Evolutionary conservation across 306 rosid genomes (phyloP).

Genomic region (Vachellia collinsii): DNA sequence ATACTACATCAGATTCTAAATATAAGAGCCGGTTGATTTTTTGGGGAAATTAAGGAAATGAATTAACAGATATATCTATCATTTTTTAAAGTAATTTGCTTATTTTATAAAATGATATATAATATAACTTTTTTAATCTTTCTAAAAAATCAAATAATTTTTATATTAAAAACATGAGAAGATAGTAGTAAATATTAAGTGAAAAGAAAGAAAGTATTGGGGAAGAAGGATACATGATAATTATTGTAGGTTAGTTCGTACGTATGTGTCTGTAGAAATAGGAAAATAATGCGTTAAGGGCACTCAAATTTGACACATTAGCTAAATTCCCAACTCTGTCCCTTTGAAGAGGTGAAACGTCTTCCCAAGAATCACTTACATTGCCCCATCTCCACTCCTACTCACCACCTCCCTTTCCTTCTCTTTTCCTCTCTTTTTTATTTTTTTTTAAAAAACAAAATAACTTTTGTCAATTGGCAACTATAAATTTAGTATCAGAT

Average conservation of each 20-base stretch:
- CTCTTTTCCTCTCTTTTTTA: not conserved
- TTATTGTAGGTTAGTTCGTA: slow-evolving; percentile 44
- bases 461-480: not conserved
- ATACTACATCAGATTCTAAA: too few relatives aligned
- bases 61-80: too few relatives aligned
- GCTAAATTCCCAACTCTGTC: slow-evolving; percentile 53
- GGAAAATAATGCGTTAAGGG: slow-evolving; percentile 52
- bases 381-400: slow-evolving; percentile 82
- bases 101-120: too few relatives aligned
- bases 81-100: too few relatives aligned
- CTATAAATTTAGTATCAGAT: too few relatives aligned
- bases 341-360: slow-evolving; percentile 72
- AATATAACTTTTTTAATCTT: too few relatives aligned
- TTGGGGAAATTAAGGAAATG: too few relatives aligned
- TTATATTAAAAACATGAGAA: too few relatives aligned
- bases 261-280: slow-evolving; percentile 38
- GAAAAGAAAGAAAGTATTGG: not conserved
- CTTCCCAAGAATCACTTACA: slow-evolving; percentile 46
- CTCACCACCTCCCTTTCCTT: slow-evolving; percentile 35
- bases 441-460: not conserved
- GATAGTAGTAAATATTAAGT: too few relatives aligned
- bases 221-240: not conserved
- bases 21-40: too few relatives aligned
- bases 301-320: slow-evolving; percentile 83
- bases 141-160: too few relatives aligned